Conservation (phyloP, 1,139 yeast genomes). For the Williopsis jadinii region DNA sequence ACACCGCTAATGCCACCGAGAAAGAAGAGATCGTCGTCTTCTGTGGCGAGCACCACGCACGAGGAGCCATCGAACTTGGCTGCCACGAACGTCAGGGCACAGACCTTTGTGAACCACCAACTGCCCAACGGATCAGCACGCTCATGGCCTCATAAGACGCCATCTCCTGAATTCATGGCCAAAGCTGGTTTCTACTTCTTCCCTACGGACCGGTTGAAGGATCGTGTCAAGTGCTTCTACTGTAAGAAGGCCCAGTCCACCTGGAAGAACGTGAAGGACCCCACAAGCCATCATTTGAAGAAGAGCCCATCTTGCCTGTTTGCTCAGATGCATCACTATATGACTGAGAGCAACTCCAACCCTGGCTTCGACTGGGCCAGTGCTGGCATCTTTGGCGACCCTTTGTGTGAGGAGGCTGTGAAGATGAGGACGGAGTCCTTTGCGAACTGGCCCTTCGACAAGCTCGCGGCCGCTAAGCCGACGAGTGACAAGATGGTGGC, state of each 20-base stretch:
- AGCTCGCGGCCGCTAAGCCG: constrained; percentile 33
- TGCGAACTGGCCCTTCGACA: constrained; percentile 51
- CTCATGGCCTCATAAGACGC: constrained; percentile 33
- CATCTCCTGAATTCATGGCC: constrained; percentile 40
- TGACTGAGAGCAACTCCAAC: constrained; percentile 12
- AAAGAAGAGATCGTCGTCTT: too few species aligned
- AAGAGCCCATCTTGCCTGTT: constrained; percentile 42
- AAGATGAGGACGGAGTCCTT: constrained; percentile 46
- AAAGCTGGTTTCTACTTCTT: constrained; percentile 60
- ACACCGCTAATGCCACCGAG: too few species aligned
- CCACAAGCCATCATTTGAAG: constrained; percentile 38
- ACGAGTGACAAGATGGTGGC: constrained; percentile 35
- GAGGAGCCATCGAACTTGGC: neutral
- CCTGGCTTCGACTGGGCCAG: constrained; percentile 22
- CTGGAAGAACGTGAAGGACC: constrained; percentile 29
- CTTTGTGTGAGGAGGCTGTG: constrained; percentile 31
- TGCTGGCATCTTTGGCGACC: constrained; percentile 29
- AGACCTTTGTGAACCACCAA: constrained; percentile 26
- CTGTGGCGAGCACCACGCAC: too few species aligned
- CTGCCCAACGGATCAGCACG: constrained; percentile 6
- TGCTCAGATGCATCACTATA: constrained; percentile 28
- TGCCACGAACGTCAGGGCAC: constrained; percentile 21
- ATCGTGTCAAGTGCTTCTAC: constrained; percentile 50
- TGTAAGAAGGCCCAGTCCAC: constrained; percentile 44
- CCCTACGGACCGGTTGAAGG: constrained; percentile 43